Conservation (phyloP, 208 protist genomes). For the Leishmania lainsoni region DNA sequence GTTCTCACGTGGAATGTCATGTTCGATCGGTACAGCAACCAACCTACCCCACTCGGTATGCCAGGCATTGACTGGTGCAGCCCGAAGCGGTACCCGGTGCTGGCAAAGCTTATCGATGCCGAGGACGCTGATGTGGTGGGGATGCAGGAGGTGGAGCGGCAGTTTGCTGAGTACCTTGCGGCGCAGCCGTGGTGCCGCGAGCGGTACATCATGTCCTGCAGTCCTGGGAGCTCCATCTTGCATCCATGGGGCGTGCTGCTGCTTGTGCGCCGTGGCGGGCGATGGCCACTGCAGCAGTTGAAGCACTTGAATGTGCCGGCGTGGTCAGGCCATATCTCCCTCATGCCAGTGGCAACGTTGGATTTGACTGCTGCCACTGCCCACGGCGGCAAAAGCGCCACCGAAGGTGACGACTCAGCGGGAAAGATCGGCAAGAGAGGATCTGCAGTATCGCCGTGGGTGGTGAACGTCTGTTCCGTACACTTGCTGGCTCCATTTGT, state of each 20-base stretch:
- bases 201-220: conserved; percentile 80
- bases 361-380: conserved; percentile 15
- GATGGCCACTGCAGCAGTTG: conserved; percentile 48
- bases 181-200: conserved; percentile 75
- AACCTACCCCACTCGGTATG: conserved; percentile 90
- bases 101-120: conserved; percentile 65
- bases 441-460: background rate
- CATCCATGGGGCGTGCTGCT: conserved; percentile 84
- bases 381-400: background rate
- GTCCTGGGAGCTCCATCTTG: conserved; percentile 50
- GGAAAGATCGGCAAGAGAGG: background rate
- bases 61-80: conserved; percentile 93
- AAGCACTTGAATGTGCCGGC: conserved; percentile 84
- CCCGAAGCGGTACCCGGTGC: conserved; percentile 84
- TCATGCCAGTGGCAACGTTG: conserved; percentile 81
- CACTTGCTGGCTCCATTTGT: conserved; percentile 89
- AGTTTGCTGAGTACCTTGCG: conserved; percentile 73
- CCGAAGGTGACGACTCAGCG: background rate
- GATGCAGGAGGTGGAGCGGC: conserved; percentile 90
- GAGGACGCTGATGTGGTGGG: conserved; percentile 89
- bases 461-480: conserved; percentile 30
- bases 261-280: conserved; percentile 65
- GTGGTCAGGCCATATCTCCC: conserved; percentile 83
- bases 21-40: conserved; percentile 90
- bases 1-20: conserved; percentile 92